Conservation (phyloP, 2,329 filamentous ascomycete genomes). For the Fusarium dlaminii region DNA sequence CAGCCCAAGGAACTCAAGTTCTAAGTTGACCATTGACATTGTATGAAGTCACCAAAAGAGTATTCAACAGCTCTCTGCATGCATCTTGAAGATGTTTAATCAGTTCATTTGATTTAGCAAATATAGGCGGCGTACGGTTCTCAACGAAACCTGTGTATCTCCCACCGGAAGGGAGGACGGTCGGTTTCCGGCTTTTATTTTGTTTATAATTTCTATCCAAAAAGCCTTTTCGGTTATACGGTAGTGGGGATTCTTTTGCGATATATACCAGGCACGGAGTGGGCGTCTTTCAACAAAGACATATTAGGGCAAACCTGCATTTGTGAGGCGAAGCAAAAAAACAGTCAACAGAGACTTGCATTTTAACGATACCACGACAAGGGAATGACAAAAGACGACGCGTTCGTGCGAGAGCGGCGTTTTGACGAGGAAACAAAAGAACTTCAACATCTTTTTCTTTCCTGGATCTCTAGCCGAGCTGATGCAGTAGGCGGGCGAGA, state of each 20-base stretch:
- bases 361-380: constrained; percentile 52
- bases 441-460: constrained; percentile 60
- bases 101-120: constrained; percentile 51
- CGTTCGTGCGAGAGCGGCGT: constrained; percentile 50
- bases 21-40: constrained; percentile 62
- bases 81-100: constrained; percentile 50
- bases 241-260: constrained; percentile 43
- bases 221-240: constrained; percentile 38
- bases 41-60: constrained; percentile 42
- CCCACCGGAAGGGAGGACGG: constrained; percentile 46
- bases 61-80: constrained; percentile 54
- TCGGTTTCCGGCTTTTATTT: constrained; percentile 50
- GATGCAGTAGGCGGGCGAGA: constrained; percentile 47
- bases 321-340: constrained; percentile 50
- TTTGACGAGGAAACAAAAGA: constrained; percentile 57
- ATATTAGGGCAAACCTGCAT: constrained; percentile 50
- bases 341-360: constrained; percentile 50
- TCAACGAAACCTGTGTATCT: constrained; percentile 57
- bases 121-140: constrained; percentile 55
- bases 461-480: constrained; percentile 55
- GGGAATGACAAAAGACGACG: constrained; percentile 45
- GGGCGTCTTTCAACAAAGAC: constrained; percentile 61
- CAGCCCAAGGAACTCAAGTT: constrained; percentile 94
- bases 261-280: constrained; percentile 50
- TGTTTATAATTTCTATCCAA: constrained; percentile 41